phyloP scores from a whole-genome alignment of 164 flowering plant genomes.

The Vitis vinifera region ASM3070453v1 NC_081816.1:6885501-6886000 shows the following conservation, averaged over 20 bases:
- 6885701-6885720: background rate
- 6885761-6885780: background rate
- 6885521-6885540: too few relatives aligned
- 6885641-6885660: background rate
- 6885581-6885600: too few relatives aligned
- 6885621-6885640: too few relatives aligned
- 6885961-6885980: slow-evolving; percentile 38
- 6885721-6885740: background rate
- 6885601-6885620: too few relatives aligned
- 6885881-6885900: background rate
- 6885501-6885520: too few relatives aligned
- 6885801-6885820: background rate
- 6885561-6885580: too few relatives aligned
- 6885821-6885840: too few relatives aligned
- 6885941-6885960: slow-evolving; percentile 46
- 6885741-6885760: too few relatives aligned
- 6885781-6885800: background rate
- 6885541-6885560: too few relatives aligned
- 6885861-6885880: too few relatives aligned
- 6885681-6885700: background rate
- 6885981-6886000: slow-evolving; percentile 71
- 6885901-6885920: background rate
- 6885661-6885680: slow-evolving; percentile 11
- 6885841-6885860: background rate
- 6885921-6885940: slow-evolving; percentile 52